Percentiles rank a stretch among this genome's conserved stretches.
Conservation (phyloP, 2,329 filamentous ascomycete species). For the Epichloe gansuensis region DNA sequence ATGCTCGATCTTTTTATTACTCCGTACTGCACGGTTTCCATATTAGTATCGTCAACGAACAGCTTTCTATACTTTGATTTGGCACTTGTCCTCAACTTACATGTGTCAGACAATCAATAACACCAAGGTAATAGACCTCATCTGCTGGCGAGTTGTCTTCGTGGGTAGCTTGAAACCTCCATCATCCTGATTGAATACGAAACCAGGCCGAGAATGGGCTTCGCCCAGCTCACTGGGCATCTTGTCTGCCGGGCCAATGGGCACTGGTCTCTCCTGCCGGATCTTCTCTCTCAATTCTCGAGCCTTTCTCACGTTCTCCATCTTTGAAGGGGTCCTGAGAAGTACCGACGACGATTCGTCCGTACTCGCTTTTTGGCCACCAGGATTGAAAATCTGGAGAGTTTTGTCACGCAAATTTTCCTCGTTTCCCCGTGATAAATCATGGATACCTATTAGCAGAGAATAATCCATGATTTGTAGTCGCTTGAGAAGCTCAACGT, state of each 20-base stretch:
- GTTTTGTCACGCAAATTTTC: constrained; percentile 87
- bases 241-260: constrained; percentile 73
- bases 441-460: constrained; percentile 86
- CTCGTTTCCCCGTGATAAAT: constrained; percentile 80
- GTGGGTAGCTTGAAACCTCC: constrained; percentile 87
- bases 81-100: constrained; percentile 44
- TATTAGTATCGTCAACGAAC: neutral
- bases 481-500: constrained; percentile 75
- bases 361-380: constrained; percentile 47
- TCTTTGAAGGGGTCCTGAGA: constrained; percentile 80
- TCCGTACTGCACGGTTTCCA: constrained; percentile 56
- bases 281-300: constrained; percentile 85
- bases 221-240: constrained; percentile 86
- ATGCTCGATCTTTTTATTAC: constrained; percentile 86
- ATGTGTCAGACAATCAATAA: constrained; percentile 96
- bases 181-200: constrained; percentile 87
- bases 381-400: constrained; percentile 85
- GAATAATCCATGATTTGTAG: constrained; percentile 99
- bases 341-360: constrained; percentile 55
- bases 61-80: neutral
- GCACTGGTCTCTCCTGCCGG: constrained; percentile 84
- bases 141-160: constrained; percentile 76
- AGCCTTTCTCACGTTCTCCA: constrained; percentile 85
- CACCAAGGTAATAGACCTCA: constrained; percentile 94
- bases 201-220: constrained; percentile 54